Evolutionary conservation across 306 rosid genomes (phyloP).

Genomic region (Castanospermum australe): DNA sequence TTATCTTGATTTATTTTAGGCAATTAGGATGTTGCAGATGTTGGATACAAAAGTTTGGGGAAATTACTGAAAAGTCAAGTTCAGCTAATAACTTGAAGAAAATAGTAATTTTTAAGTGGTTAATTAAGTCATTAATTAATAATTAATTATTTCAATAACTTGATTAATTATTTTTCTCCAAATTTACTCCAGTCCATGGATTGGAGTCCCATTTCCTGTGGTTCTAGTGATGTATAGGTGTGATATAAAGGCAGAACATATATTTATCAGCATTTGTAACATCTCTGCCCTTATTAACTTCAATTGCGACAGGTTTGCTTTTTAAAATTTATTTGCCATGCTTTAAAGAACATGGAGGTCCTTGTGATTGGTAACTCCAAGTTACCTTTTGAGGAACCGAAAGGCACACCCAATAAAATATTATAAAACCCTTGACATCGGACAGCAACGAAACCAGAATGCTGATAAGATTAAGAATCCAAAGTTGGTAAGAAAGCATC

Average conservation of each 20-base stretch:
- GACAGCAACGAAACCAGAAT: constrained; percentile 3
- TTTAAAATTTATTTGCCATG: not conserved
- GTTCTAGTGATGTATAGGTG: constrained; percentile 9
- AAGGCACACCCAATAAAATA: constrained; percentile 21
- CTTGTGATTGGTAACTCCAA: constrained; percentile 5
- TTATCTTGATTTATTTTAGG: no score
- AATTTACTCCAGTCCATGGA: not conserved
- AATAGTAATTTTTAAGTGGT: not conserved
- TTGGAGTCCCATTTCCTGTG: constrained; percentile 3
- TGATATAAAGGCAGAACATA: not conserved
- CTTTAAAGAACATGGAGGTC: not conserved
- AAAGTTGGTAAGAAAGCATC: constrained; percentile 11
- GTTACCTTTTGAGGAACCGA: constrained; percentile 32
- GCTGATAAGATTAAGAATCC: constrained; percentile 30
- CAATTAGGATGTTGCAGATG: no score
- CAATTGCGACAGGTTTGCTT: not conserved
- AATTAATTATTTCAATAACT: not conserved
- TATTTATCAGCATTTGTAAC: not conserved
- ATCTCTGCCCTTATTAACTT: not conserved
- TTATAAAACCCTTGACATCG: not conserved
- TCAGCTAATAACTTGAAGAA: not conserved
- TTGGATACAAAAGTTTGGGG: not conserved
- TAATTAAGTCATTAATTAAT: not conserved
- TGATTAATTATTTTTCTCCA: not conserved
- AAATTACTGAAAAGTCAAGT: not conserved